Base-by-base conservation (phyloP, 768 basidiomycete genomes). In the Phaffia tasmanica region DNA sequence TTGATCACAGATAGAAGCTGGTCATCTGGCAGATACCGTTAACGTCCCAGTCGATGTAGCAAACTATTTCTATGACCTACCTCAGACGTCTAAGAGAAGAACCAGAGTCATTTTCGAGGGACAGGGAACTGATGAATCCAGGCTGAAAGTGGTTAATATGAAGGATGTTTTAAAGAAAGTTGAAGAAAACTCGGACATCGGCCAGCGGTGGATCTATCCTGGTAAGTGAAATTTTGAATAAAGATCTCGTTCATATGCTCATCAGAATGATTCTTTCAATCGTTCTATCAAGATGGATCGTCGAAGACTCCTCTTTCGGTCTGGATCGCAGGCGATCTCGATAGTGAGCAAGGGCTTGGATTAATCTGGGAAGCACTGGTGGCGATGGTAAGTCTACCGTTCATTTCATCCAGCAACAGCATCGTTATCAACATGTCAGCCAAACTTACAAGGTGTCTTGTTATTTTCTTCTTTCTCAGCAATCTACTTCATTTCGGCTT, bases 31-130 rank as follows among this genome's bases (percentile, higher is more conserved):
- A 47, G 67, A 69, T 21, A 80, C 81, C 11, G 84, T 88, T 55
- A 80, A 79, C 1, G 76, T 80, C 50, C 75, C 75, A 9, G 77
- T 78, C 7, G 79, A 80, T 42, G 81, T 88, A 63, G 76, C 82
- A 35, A 86, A 81, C 18, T 91, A 88, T 77, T 98, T 97, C 78
- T 97, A 94, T 73, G 89, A 94, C 72, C 81, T 92, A 7, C 88
- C 92, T 0, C 83, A 82, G 0, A 84, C 88, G 0, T 79, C 80
- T 51, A 78, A 80, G 64, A 81, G 86, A 15, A 78, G 95, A n/a
- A 97, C 90, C 75, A 79, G 77, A 30, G 83, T 87, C 73, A 84
- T 97, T 63, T 83, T 84, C 72, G 83, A 86, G 0, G 76, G 77
- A 18, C 70, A 79, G 35, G 35, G 35, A 6, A 50, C 46, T 3